Percentiles rank a stretch among this genome's conserved stretches.
Evolutionary conservation across 805 yeast species (phyloP).

Genomic region (Komagataella kurtzmanii): DNA sequence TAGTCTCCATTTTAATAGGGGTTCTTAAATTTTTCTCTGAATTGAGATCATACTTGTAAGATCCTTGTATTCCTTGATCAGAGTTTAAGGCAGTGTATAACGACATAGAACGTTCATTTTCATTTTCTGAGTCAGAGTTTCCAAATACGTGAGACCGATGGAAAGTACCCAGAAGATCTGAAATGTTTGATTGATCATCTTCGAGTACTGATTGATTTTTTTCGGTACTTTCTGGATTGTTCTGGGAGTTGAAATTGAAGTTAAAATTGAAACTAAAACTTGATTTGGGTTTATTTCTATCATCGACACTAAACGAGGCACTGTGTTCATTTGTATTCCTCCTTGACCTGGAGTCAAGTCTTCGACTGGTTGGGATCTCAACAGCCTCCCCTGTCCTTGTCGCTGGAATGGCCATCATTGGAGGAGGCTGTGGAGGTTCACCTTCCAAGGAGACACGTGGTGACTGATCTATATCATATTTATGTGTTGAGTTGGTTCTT

Average conservation of each 20-base stretch:
- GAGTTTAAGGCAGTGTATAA: slow-evolving; percentile 40
- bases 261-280: background rate
- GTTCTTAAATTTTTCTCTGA: background rate
- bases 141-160: slow-evolving; percentile 2
- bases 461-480: background rate
- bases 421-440: slow-evolving; percentile 38
- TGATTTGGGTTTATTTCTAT: background rate
- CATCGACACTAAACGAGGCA: background rate
- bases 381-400: slow-evolving; percentile 69
- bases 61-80: slow-evolving; percentile 7
- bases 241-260: background rate
- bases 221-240: background rate
- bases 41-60: background rate
- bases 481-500: background rate
- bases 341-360: background rate
- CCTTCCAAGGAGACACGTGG: slow-evolving; percentile 1
- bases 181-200: background rate
- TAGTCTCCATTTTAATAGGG: background rate
- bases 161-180: background rate
- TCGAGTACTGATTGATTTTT: background rate
- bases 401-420: slow-evolving; percentile 73
- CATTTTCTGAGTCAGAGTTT: slow-evolving; percentile 21
- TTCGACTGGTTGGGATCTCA: slow-evolving; percentile 36
- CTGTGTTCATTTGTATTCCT: background rate
- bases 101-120: slow-evolving; percentile 61